Base-by-base conservation (phyloP, 441 rosid genomes). In the Capsella rubella region DNA sequence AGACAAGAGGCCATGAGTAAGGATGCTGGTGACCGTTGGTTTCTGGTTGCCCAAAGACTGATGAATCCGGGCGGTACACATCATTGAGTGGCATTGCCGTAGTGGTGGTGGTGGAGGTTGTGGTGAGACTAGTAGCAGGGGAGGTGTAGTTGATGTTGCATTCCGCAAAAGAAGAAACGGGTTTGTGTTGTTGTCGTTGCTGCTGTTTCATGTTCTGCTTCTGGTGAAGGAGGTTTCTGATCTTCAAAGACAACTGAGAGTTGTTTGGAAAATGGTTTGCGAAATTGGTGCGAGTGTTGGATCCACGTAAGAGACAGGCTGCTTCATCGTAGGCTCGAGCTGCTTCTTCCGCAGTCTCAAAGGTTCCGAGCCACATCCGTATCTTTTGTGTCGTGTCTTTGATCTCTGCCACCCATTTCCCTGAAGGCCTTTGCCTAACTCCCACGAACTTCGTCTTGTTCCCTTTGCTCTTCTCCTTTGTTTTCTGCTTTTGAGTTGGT, bases 351-450 rank as follows among this genome's bases (percentile, higher is more conserved):
- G 94, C 91, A 0, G 95, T 82, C 46, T 89, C 83, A n/a, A 90
- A 93, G 3, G 97, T 93, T 32, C 97, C 97, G 0, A 93, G 90
- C 97, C 97, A 91, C 98, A 93, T 88, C 43, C 98, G 86, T 57
- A 88, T 91, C 87, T 89, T 88, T 64, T 88, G 94, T 7, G 90
- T 83, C 0, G 97, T 89, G 87, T 91, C 92, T 81, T 93, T 93
- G 86, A 93, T 93, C 83, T 93, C 98, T 8, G 97, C 97, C 4
- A 89, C 95, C 97, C 98, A 93, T 80, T 91, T 93, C 4, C 97
- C 94, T 0, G 98, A 89, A 3, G 97, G 96, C 80, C 98, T 84
- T 71, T 91, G 96, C 58, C 98, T 84, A 34, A 89, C 98, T 35
- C 98, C 98, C 8, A 93, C 85, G 59, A 85, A 93, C 84, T 87